Evolutionary conservation across 805 yeast genomes (phyloP).

Genomic region (Maudiozyma saulgeensis): DNA sequence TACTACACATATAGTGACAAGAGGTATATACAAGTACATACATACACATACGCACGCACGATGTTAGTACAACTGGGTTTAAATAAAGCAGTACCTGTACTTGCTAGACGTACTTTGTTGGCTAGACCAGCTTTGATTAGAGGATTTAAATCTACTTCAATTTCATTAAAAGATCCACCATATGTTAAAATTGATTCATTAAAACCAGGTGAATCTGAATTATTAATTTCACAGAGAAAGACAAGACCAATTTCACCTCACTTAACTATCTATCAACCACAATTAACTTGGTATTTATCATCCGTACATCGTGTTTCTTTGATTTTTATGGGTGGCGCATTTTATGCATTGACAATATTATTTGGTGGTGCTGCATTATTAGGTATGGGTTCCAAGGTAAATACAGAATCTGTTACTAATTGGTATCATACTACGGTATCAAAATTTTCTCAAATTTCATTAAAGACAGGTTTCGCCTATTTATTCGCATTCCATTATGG

Average conservation of each 20-base stretch:
- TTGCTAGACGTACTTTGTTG: neutral
- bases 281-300: slow-evolving; percentile 76
- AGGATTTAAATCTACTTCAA: neutral
- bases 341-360: slow-evolving; percentile 67
- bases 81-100: neutral
- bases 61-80: slow-evolving; percentile 1
- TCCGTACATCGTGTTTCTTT: slow-evolving; percentile 83
- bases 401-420: slow-evolving; percentile 28
- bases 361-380: slow-evolving; percentile 62
- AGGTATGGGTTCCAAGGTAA: slow-evolving; percentile 36
- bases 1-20: too few species aligned
- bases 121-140: neutral
- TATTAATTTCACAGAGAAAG: slow-evolving; percentile 71
- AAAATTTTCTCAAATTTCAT: slow-evolving; percentile 44
- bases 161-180: neutral
- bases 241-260: slow-evolving; percentile 90
- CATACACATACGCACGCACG: neutral
- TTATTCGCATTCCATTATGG: slow-evolving; percentile 81
- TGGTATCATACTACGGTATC: slow-evolving; percentile 53
- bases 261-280: slow-evolving; percentile 81
- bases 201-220: slow-evolving; percentile 5
- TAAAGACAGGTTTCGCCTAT: slow-evolving; percentile 64
- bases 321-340: slow-evolving; percentile 65
- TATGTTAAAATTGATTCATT: neutral
- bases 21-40: too few species aligned